Base-by-base conservation (phyloP, 2,329 filamentous ascomycete genomes). In the Arthroderma uncinatum region DNA sequence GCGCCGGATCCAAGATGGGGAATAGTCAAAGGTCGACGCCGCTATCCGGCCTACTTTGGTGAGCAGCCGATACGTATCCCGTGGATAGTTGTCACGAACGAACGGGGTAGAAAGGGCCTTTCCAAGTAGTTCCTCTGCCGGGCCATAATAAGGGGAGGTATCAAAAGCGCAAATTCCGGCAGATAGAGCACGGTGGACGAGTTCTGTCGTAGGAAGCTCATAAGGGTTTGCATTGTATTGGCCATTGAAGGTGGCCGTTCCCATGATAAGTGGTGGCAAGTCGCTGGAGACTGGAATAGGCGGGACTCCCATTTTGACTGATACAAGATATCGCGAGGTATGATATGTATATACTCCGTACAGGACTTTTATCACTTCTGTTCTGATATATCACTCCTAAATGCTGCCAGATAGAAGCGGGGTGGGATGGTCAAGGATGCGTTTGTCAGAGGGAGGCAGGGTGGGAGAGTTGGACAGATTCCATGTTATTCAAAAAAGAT, bases 11-110 rank as follows among this genome's bases (percentile, higher is more conserved):
- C 80, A 83, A 47, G 71, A 66, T 1, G 76, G 74, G 6, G 80
- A 82, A 68, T 84, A 85, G 64, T 85, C 80, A 62, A 85, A 85
- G 47, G 78, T 75, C 0, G 78, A 71, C 9, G 68, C 69, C 0
- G 73, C 74, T 60, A 84, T 71, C 7, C 82, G 81, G 23, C 82
- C 82, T 52, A 81, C 79, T 68, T 85, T 85, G 21, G 82, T 85
- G 62, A 84, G 74, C 58, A 85, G 70, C 64, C 79, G 78, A 69
- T 82, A 83, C 21, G 79, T 75, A 14, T 75, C 61, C 40, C 82
- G 78, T 4, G 89, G 76, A 19, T 86, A 75, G 37, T 72, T 66
- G 33, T 66, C 62, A 61, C 67, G 70, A 33, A 76, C 71, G 58
- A 68, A 67, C 12, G 71, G 64, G 9, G 72, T 72, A 53, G 69